phyloP scores from a whole-genome alignment of 2,329 filamentous ascomycete genomes.

The Stemphylium beticola region DNA sequence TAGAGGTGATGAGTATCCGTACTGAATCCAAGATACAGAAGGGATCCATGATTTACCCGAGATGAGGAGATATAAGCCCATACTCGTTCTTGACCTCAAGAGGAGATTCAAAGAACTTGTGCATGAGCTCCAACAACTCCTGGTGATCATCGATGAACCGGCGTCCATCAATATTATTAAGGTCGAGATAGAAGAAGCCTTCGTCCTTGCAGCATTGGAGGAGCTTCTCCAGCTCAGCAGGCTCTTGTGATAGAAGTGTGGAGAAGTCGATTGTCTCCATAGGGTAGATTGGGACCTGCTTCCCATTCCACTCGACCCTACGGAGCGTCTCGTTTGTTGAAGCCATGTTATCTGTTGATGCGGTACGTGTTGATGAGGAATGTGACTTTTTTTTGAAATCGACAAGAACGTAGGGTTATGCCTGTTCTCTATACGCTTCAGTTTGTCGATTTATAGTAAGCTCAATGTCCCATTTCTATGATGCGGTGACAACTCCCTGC shows the following conservation, averaged over 20 bases:
- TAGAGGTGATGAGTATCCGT: background rate
- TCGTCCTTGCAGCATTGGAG: slow-evolving; percentile 58
- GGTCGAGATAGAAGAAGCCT: slow-evolving; percentile 64
- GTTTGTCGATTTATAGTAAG: background rate
- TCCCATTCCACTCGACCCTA: slow-evolving; percentile 42
- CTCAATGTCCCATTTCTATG: background rate
- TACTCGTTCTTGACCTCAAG: slow-evolving; percentile 64
- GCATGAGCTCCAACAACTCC: slow-evolving; percentile 61
- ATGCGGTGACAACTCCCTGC: background rate
- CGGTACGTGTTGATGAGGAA: background rate
- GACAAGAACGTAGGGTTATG: background rate
- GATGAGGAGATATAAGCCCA: slow-evolving; percentile 60
- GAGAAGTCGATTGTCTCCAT: slow-evolving; percentile 59
- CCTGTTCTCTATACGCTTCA: background rate
- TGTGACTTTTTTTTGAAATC: background rate
- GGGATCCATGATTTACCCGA: slow-evolving; percentile 52
- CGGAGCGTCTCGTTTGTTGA: slow-evolving; percentile 25
- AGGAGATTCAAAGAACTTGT: slow-evolving; percentile 61
- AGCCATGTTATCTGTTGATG: slow-evolving; percentile 26
- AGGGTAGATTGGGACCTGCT: slow-evolving; percentile 36
- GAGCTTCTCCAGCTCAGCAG: slow-evolving; percentile 60
- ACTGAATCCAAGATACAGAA: background rate
- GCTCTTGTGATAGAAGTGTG: slow-evolving; percentile 61
- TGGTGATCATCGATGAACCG: slow-evolving; percentile 61
- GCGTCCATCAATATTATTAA: slow-evolving; percentile 60